Base-by-base conservation (phyloP, 441 rosid species). In the Pelargonium exstipulatum region DNA sequence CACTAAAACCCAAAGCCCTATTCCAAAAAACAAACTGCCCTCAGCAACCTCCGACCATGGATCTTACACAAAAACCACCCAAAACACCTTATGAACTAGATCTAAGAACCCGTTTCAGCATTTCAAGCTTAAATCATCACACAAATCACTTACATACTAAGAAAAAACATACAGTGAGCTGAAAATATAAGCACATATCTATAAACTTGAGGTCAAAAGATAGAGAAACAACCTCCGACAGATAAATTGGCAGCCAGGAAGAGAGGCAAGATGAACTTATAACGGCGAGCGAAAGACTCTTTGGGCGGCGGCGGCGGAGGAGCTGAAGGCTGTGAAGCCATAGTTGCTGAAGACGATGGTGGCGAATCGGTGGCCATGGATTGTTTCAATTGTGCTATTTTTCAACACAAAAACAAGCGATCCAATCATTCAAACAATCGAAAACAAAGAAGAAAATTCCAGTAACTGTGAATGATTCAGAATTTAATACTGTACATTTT, bases 221-320 rank as follows among this genome's bases (percentile, higher is more conserved):
- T 53, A n/a, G 37, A 65, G 42, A 48, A 13, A 64, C 67, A 71
- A 92, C 98, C 91, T 87, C 95, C 99, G 69, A 85, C 84, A 65
- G 82, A 82, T 64, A 88, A 80, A 86, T 91, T 94, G 66, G 84
- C 96, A 57, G 91, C 79, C 80, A 91, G 77, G 35, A 94, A 83
- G 63, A 94, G 86, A 3, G 99, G 97, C 95, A 91, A 87, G 22
- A 90, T 77, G 79, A 81, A 91, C 87, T 86, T 90, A 74, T 88
- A 88, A 71, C 99, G 93, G 69, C 86, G 84, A 51, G 86, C 86
- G 69, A 94, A 91, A 0, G 97, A 87, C 77, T 88, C 88, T 83
- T 83, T 91, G 0, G 90, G 95, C 7, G 93, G 87, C 67, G 66
- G 88, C 14, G 90, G 84, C 12, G 89, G 83, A 1, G 79, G 78